These are phyloP conservation scores for Thermothelomyces thermophilus DNA, from an alignment of 2,329 filamentous ascomycete genomes.

Conservation along the genomic window DNA sequence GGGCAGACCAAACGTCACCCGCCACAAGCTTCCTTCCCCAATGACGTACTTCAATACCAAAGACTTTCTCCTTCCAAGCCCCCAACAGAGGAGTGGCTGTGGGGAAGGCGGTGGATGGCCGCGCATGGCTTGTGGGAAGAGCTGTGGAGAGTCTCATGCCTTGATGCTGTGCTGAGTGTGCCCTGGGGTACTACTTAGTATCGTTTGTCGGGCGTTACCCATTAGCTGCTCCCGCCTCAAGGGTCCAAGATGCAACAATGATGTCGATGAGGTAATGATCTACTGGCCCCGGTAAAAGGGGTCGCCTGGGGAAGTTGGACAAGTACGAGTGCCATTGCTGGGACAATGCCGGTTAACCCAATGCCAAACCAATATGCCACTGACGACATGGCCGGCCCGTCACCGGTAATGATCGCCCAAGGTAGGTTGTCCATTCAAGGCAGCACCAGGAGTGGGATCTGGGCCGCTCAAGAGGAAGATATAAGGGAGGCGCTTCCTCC, in stretches of 20 bases:
- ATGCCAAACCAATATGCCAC: constrained; percentile 17
- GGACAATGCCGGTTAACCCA: no score
- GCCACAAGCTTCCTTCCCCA: not conserved
- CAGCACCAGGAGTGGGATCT: not conserved
- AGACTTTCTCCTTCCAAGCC: not conserved
- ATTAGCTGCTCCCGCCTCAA: not conserved
- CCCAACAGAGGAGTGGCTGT: not conserved
- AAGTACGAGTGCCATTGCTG: not conserved
- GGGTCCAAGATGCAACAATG: constrained; percentile 3
- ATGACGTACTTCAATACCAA: not conserved
- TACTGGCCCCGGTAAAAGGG: not conserved
- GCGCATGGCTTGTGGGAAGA: no score
- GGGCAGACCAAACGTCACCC: no score
- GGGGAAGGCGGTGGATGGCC: no score
- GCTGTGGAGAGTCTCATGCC: not conserved
- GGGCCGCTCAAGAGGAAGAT: not conserved
- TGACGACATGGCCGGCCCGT: constrained; percentile 4
- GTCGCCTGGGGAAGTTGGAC: not conserved
- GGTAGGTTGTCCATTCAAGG: not conserved
- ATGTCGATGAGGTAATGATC: constrained; percentile 20
- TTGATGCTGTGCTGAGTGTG: not conserved
- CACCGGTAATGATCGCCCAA: not conserved
- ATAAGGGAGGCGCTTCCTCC: constrained; percentile 15
- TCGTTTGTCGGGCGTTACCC: not conserved
- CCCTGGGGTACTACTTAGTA: not conserved